phyloP scores from a whole-genome alignment of 2,329 filamentous ascomycete genomes.

The Pseudogymnoascus sp. region DNA sequence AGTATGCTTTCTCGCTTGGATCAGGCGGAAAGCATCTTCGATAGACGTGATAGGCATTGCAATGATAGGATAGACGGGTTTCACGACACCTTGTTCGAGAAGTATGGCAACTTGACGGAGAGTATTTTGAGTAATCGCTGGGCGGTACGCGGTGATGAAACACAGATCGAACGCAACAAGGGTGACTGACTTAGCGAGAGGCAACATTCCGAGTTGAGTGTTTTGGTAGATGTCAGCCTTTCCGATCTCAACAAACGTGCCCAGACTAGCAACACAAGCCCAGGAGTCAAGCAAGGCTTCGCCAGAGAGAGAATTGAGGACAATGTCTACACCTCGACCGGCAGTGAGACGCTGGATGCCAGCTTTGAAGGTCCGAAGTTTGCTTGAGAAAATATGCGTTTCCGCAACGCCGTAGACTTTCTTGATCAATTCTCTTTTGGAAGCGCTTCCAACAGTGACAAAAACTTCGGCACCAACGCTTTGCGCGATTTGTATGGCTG shows the following conservation, averaged over 20 bases:
- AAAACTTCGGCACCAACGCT: constrained; percentile 33
- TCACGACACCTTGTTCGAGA: background rate
- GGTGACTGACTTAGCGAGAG: constrained; percentile 1
- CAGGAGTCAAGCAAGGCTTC: constrained; percentile 28
- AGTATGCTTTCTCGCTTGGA: constrained; percentile 5
- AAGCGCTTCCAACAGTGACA: constrained; percentile 32
- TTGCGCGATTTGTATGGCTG: constrained; percentile 27
- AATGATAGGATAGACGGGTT: background rate
- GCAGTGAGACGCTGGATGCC: constrained; percentile 27
- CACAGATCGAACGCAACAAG: background rate
- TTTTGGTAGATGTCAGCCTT: constrained; percentile 33
- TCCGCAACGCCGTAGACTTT: constrained; percentile 1
- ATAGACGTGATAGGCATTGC: background rate
- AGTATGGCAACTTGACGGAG: background rate
- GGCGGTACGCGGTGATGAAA: background rate
- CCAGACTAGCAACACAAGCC: constrained; percentile 33
- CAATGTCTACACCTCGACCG: constrained; percentile 29
- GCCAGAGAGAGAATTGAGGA: constrained; percentile 29
- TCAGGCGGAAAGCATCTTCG: constrained; percentile 2
- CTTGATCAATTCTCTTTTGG: constrained; percentile 29
- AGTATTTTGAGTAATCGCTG: background rate
- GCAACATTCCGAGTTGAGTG: constrained; percentile 18
- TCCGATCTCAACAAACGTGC: constrained; percentile 37
- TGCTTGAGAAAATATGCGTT: constrained; percentile 18
- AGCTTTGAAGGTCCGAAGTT: constrained; percentile 29